Conservation (phyloP, 176 grass and related monocot genomes). For the Oryza meridionalis region DNA sequence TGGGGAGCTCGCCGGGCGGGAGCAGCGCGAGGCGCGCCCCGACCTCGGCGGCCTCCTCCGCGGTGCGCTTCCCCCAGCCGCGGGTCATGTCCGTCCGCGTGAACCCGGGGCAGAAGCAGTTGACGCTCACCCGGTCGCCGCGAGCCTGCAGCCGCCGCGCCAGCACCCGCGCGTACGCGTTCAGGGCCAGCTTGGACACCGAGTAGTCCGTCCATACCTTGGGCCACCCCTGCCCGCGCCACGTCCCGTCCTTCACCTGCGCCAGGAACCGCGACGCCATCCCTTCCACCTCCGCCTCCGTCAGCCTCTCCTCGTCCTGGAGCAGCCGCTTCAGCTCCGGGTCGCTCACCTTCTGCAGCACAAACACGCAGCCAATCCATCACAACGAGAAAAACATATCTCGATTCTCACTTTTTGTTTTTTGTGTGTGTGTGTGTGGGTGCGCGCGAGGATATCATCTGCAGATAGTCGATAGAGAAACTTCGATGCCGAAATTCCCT, state of each 20-base stretch:
- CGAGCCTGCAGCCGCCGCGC: slow-evolving; percentile 57
- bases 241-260: slow-evolving; percentile 77
- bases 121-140: slow-evolving; percentile 72
- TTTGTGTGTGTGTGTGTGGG: too few species aligned
- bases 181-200: slow-evolving; percentile 90
- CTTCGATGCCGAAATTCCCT: background rate
- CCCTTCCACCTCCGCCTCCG: slow-evolving; percentile 51
- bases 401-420: background rate
- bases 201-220: slow-evolving; percentile 94
- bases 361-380: background rate
- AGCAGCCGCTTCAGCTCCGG: slow-evolving; percentile 46
- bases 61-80: slow-evolving; percentile 60
- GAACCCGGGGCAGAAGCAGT: slow-evolving; percentile 98
- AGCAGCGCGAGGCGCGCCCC: slow-evolving; percentile 54
- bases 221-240: slow-evolving; percentile 73
- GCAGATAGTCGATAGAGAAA: background rate
- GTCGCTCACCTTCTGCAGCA: slow-evolving; percentile 68
- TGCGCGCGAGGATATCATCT: background rate
- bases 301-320: slow-evolving; percentile 67
- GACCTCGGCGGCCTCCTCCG: slow-evolving; percentile 68
- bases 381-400: background rate
- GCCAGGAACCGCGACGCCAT: slow-evolving; percentile 75
- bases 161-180: slow-evolving; percentile 81
- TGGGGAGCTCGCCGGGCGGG: slow-evolving; percentile 59
- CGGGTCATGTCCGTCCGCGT: slow-evolving; percentile 86